Percentiles rank a stretch among this genome's conserved stretches.
phyloP scores from a whole-genome alignment of 768 basidiomycete species.

The Mycena amicta region DNA sequence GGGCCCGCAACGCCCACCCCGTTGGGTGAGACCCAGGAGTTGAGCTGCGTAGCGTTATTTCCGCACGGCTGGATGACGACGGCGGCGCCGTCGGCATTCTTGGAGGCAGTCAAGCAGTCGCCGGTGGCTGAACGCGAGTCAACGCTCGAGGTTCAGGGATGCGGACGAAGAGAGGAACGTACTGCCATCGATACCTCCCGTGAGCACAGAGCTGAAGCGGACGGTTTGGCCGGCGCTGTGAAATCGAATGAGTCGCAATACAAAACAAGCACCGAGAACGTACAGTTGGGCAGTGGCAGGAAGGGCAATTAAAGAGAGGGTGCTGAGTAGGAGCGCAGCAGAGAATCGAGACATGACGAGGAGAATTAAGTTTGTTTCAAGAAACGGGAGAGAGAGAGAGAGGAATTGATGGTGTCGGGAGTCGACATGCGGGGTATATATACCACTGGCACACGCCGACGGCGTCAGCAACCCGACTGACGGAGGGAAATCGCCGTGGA shows the following conservation, averaged over 20 bases:
- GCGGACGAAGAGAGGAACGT: not conserved
- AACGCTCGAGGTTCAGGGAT: too few species aligned
- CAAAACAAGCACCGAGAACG: not conserved
- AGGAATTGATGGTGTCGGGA: too few species aligned
- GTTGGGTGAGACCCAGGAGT: slow-evolving; percentile 11
- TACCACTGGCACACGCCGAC: too few species aligned
- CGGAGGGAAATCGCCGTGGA: too few species aligned
- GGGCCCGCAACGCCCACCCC: not conserved
- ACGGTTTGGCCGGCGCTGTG: slow-evolving; percentile 10
- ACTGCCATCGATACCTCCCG: not conserved
- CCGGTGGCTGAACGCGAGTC: not conserved
- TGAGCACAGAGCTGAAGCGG: not conserved
- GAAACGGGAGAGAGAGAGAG: too few species aligned
- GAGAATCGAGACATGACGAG: not conserved
- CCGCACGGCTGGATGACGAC: slow-evolving; percentile 8
- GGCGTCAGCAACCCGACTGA: too few species aligned
- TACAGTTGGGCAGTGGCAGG: slow-evolving; percentile 9
- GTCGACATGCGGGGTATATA: too few species aligned
- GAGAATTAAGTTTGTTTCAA: too few species aligned
- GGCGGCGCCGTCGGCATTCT: slow-evolving; percentile 10
- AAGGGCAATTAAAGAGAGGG: slow-evolving; percentile 1
- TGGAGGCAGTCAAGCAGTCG: slow-evolving; percentile 3
- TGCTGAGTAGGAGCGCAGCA: not conserved
- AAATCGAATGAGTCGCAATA: not conserved
- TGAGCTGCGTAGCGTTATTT: slow-evolving; percentile 4